phyloP scores from a whole-genome alignment of 371 early-diverging fungal genomes.

The Mucor lusitanicus region DNA sequence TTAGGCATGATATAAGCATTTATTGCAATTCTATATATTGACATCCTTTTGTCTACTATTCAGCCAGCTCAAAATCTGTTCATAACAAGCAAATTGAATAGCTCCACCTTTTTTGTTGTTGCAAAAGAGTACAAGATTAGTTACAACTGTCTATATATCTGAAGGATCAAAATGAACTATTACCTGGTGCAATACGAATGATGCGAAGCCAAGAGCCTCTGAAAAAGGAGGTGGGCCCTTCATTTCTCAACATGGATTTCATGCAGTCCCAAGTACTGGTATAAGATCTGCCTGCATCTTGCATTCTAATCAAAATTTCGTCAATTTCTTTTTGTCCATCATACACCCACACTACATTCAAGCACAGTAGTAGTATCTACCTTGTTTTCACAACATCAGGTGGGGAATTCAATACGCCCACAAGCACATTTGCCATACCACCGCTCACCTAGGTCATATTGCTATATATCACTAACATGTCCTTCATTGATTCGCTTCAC shows the following conservation, averaged over 20 bases:
- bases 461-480: no score
- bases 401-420: slow-evolving; percentile 53
- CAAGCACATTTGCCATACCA: slow-evolving; percentile 52
- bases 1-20: background rate
- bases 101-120: slow-evolving; percentile 45
- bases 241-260: slow-evolving; percentile 40
- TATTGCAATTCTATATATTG: background rate
- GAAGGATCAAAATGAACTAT: background rate
- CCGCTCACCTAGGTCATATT: slow-evolving; percentile 32
- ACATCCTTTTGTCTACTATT: slow-evolving; percentile 14
- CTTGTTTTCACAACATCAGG: slow-evolving; percentile 53
- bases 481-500: no score
- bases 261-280: slow-evolving; percentile 46
- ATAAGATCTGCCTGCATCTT: slow-evolving; percentile 46
- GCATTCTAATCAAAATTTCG: slow-evolving; percentile 54
- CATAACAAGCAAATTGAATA: slow-evolving; percentile 51
- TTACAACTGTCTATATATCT: no score
- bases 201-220: slow-evolving; percentile 51
- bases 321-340: no score
- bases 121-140: no score
- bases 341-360: no score
- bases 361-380: no score
- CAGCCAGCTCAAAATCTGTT: slow-evolving; percentile 34
- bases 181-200: slow-evolving; percentile 60
- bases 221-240: slow-evolving; percentile 50